These are phyloP conservation scores for Rauvolfia tetraphylla DNA, from an alignment of 257 asterid species.

Conservation along the genomic window DNA sequence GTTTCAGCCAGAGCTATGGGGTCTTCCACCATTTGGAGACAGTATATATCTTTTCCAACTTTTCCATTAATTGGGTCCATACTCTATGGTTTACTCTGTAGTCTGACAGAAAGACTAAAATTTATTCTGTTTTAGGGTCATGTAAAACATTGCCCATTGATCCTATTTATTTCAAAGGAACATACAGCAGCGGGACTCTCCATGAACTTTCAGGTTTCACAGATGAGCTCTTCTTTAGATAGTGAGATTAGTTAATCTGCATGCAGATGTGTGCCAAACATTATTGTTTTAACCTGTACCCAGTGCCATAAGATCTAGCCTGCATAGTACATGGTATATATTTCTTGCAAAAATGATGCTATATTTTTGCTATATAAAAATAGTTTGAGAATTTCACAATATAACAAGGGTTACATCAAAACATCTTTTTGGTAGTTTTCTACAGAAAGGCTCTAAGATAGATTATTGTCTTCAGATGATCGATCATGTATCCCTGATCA, in stretches of 20 bases:
- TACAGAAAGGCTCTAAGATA: constrained; percentile 9
- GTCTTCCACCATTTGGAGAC: constrained; percentile 77
- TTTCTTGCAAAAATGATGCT: neutral
- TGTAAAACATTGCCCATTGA: constrained; percentile 58
- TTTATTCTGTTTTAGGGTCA: constrained; percentile 52
- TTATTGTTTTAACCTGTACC: neutral
- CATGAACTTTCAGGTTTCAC: constrained; percentile 51
- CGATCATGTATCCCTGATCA: constrained; percentile 56
- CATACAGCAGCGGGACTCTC: constrained; percentile 48
- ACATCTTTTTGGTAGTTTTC: neutral
- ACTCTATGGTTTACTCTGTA: constrained; percentile 11
- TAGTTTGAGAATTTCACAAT: neutral
- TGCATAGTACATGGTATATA: neutral
- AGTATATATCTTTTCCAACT: constrained; percentile 37
- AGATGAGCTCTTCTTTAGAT: neutral
- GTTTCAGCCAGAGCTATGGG: constrained; percentile 77
- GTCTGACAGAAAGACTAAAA: constrained; percentile 4
- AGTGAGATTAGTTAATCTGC: neutral
- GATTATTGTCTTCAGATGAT: constrained; percentile 38
- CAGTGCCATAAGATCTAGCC: neutral
- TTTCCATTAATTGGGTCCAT: neutral
- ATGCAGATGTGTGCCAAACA: neutral
- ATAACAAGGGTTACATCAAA: neutral
- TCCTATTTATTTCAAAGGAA: constrained; percentile 49
- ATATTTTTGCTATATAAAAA: too few relatives aligned